phyloP scores from a whole-genome alignment of 805 yeast genomes.

The Zygoascus flipseniorum region DNA sequence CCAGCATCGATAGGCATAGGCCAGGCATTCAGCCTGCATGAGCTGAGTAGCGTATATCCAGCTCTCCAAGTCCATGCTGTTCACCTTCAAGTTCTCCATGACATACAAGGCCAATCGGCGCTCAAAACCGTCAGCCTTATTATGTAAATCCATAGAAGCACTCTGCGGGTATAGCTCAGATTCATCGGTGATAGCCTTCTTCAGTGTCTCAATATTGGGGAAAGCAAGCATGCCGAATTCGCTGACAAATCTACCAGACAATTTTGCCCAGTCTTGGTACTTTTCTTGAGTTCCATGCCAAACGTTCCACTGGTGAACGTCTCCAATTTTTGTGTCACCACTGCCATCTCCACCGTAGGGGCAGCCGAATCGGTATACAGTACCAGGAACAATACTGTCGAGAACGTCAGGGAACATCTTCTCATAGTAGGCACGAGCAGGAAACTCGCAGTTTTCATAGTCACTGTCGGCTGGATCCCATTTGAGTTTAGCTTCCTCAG shows the following conservation, averaged over 20 bases:
- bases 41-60: constrained; percentile 45
- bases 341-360: constrained; percentile 17
- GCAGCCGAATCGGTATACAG: constrained; percentile 5
- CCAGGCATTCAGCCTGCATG: constrained; percentile 42
- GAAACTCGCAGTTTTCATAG: constrained; percentile 24
- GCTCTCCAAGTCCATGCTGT: constrained; percentile 27
- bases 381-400: constrained; percentile 13
- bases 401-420: constrained; percentile 28
- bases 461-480: constrained; percentile 11
- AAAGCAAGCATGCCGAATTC: constrained; percentile 47
- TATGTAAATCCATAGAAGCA: constrained; percentile 36
- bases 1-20: constrained; percentile 37
- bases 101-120: constrained; percentile 37
- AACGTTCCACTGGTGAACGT: constrained; percentile 45
- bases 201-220: constrained; percentile 31
- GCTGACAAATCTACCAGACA: constrained; percentile 40
- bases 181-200: constrained; percentile 30
- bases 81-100: constrained; percentile 34
- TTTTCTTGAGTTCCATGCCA: constrained; percentile 43
- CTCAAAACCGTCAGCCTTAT: constrained; percentile 40
- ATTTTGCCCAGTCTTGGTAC: constrained; percentile 38
- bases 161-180: constrained; percentile 37
- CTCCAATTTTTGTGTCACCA: constrained; percentile 36
- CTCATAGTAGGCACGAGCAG: constrained; percentile 38
- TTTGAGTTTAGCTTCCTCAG: constrained; percentile 24